Evolutionary conservation across 495 filamentous ascomycete species (phyloP).

Genomic region (Geoglossum glabrum): DNA sequence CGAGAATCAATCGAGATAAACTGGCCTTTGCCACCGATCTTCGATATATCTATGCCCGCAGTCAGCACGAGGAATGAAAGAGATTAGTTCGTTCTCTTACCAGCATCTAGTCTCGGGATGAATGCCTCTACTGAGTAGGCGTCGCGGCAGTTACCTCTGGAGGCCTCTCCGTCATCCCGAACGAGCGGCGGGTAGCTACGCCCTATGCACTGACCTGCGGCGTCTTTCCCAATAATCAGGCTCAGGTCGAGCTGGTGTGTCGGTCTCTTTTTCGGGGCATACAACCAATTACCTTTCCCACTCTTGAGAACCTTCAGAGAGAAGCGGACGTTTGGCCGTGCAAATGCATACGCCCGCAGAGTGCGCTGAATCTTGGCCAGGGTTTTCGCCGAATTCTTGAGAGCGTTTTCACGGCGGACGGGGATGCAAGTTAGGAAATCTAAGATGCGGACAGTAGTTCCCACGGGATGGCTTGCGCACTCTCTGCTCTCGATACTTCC

Average conservation of each 20-base stretch:
- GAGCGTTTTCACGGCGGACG: slow-evolving; percentile 45
- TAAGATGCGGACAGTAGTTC: slow-evolving; percentile 53
- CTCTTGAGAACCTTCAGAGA: slow-evolving; percentile 46
- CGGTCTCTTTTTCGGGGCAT: slow-evolving; percentile 37
- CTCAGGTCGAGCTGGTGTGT: slow-evolving; percentile 36
- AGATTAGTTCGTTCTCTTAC: slow-evolving; percentile 10
- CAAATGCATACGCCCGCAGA: slow-evolving; percentile 56
- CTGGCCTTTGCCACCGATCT: slow-evolving; percentile 34
- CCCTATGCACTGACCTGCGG: slow-evolving; percentile 29
- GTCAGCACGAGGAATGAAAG: neutral
- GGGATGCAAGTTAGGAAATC: slow-evolving; percentile 52
- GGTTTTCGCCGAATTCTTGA: slow-evolving; percentile 39
- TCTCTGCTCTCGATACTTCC: slow-evolving; percentile 23
- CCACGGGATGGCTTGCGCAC: slow-evolving; percentile 41
- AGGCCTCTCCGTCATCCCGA: neutral
- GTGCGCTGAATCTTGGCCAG: slow-evolving; percentile 43
- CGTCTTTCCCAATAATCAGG: slow-evolving; percentile 43
- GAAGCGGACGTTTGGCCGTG: slow-evolving; percentile 41
- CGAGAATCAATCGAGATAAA: slow-evolving; percentile 63
- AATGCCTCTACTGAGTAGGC: slow-evolving; percentile 30
- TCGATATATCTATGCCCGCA: slow-evolving; percentile 23
- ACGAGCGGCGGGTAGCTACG: slow-evolving; percentile 13
- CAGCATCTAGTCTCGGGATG: slow-evolving; percentile 31
- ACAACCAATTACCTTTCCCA: slow-evolving; percentile 47
- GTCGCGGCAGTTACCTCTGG: neutral